These are phyloP conservation scores for Annona cherimola DNA, from an alignment of 164 flowering plant genomes.

Conservation along the genomic window DNA sequence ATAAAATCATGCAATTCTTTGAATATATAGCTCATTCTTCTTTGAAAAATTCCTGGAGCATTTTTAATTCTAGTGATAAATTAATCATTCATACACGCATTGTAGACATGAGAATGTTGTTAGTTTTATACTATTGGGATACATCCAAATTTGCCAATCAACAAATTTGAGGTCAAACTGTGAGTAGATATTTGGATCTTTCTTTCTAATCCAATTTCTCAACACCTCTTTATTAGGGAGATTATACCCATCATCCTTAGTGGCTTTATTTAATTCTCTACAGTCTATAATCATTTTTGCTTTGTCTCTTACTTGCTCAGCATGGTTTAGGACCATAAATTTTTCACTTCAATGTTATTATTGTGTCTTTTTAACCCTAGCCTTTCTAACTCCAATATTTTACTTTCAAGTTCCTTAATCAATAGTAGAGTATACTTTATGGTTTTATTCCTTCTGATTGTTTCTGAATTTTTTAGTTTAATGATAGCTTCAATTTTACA, in stretches of 20 bases:
- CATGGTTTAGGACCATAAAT: background rate
- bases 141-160: constrained; percentile 9
- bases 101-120: constrained; percentile 10
- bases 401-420: too few relatives aligned
- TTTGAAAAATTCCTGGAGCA: constrained; percentile 12
- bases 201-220: too few relatives aligned
- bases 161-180: constrained; percentile 9
- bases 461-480: too few relatives aligned
- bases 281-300: background rate
- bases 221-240: too few relatives aligned
- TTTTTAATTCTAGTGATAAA: constrained; percentile 18
- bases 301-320: constrained; percentile 5
- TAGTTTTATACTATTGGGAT: background rate
- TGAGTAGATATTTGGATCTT: background rate
- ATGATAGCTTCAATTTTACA: too few relatives aligned
- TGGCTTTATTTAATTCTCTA: background rate
- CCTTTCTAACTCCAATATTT: too few relatives aligned
- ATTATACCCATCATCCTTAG: too few relatives aligned
- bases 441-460: too few relatives aligned
- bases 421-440: too few relatives aligned
- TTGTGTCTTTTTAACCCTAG: too few relatives aligned
- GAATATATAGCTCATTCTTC: constrained; percentile 9
- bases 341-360: background rate
- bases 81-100: constrained; percentile 17
- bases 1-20: background rate